Percentiles rank a stretch among this genome's conserved stretches.
phyloP scores from a whole-genome alignment of 192 early-diverging fungal genomes.

The Kappamyces sp. region DNA sequence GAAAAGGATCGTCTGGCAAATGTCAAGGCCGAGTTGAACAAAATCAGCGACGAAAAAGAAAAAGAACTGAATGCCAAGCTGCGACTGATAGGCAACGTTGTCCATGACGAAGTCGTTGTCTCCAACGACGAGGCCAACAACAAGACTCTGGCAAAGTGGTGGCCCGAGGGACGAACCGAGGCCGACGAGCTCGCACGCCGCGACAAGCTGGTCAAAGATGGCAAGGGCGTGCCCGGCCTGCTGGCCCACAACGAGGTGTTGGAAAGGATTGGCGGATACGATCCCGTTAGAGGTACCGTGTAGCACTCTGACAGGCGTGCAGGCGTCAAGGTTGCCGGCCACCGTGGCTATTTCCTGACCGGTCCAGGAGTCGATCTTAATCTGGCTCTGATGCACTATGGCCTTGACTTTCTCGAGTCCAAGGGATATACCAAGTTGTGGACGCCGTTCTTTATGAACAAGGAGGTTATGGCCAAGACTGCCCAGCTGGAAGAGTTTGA shows the following conservation, averaged over 20 bases:
- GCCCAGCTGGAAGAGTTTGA: conserved; percentile 97
- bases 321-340: conserved; percentile 87
- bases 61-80: conserved; percentile 58
- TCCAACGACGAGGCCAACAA: conserved; percentile 76
- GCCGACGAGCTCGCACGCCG: conserved; percentile 28
- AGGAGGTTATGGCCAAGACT: conserved; percentile 96
- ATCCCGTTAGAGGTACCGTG: conserved; percentile 65
- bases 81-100: conserved; percentile 81
- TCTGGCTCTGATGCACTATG: conserved; percentile 93
- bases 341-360: conserved; percentile 98
- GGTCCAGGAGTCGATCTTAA: conserved; percentile 94
- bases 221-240: conserved; percentile 50
- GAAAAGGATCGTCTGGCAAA: conserved; percentile 69
- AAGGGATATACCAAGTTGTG: conserved; percentile 85
- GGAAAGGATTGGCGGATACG: conserved; percentile 83
- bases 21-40: conserved; percentile 57
- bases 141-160: conserved; percentile 39
- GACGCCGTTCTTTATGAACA: conserved; percentile 98
- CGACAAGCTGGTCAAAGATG: conserved; percentile 36
- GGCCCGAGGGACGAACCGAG: conserved; percentile 46
- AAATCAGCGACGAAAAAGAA: conserved; percentile 63
- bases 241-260: conserved; percentile 88
- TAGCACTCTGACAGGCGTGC: neutral
- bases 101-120: conserved; percentile 83
- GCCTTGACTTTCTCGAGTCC: conserved; percentile 81